A percentile compares a stretch with the other conserved stretches of the same genome.
Conservation (phyloP, 164 flowering plant species). For the Dillenia suffruticosa region DNA sequence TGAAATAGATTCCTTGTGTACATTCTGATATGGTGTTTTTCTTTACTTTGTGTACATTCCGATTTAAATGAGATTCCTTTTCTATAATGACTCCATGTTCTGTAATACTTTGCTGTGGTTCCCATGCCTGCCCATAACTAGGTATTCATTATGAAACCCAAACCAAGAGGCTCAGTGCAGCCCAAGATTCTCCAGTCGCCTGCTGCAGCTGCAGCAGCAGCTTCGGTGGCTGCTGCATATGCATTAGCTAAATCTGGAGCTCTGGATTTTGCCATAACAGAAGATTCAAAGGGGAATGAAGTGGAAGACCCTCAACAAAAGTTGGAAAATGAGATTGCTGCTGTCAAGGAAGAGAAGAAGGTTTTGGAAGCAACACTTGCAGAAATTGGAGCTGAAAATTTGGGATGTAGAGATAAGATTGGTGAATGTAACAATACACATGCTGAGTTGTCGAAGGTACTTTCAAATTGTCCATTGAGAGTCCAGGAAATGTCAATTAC, state of each 20-base stretch:
- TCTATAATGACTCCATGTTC: neutral
- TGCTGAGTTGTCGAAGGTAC: constrained; percentile 77
- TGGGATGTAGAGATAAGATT: constrained; percentile 43
- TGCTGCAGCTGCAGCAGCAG: constrained; percentile 98
- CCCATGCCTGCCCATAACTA: constrained; percentile 13
- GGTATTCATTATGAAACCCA: constrained; percentile 80
- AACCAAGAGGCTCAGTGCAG: constrained; percentile 45
- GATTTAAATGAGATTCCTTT: neutral
- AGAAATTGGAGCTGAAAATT: constrained; percentile 51
- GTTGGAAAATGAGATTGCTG: constrained; percentile 23
- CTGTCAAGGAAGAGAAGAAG: constrained; percentile 44
- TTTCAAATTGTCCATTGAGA: neutral
- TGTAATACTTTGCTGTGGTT: neutral
- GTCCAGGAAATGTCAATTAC: too few relatives aligned
- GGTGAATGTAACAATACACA: constrained; percentile 53
- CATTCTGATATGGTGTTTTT: too few relatives aligned
- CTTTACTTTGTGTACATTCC: too few relatives aligned
- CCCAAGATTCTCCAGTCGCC: constrained; percentile 90
- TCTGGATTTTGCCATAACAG: constrained; percentile 24
- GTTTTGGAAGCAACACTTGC: constrained; percentile 41
- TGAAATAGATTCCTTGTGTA: too few relatives aligned
- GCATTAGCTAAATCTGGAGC: constrained; percentile 48
- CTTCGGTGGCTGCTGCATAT: constrained; percentile 95
- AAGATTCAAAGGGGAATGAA: constrained; percentile 23
- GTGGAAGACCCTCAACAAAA: constrained; percentile 24